Conservation (phyloP, 352 stramenopile species). For the Blastocystis sp. region DNA sequence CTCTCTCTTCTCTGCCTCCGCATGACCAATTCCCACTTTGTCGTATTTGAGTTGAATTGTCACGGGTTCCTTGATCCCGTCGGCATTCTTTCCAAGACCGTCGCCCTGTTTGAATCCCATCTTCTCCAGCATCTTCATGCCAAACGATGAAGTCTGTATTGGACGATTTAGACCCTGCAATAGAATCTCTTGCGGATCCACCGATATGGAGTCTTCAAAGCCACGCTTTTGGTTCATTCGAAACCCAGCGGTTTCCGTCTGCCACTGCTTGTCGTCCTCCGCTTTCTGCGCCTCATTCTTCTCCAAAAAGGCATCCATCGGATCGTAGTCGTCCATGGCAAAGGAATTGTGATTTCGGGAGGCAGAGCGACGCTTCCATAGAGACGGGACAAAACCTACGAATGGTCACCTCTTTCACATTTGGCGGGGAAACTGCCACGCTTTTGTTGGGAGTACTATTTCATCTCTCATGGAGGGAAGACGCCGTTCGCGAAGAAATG, state of each 20-base stretch:
- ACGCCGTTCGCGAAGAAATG: conserved; percentile 32
- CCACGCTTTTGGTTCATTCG: conserved; percentile 21
- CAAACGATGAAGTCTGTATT: conserved; percentile 12
- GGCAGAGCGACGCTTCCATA: background rate
- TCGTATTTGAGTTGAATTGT: conserved; percentile 40
- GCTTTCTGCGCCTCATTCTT: background rate
- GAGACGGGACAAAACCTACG: background rate
- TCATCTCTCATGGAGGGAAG: conserved; percentile 14
- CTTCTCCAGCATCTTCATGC: conserved; percentile 52
- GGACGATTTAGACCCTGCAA: background rate
- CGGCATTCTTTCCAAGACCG: conserved; percentile 44
- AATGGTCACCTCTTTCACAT: background rate
- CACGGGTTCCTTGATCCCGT: conserved; percentile 49
- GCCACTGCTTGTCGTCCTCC: background rate
- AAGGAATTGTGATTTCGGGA: conserved; percentile 14
- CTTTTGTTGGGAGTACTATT: background rate
- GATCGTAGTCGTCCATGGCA: conserved; percentile 45
- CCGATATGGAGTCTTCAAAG: background rate
- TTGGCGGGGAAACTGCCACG: background rate
- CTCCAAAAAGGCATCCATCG: conserved; percentile 42
- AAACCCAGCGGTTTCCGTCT: background rate
- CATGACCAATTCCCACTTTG: conserved; percentile 37
- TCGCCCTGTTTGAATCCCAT: conserved; percentile 54
- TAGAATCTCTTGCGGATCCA: background rate
- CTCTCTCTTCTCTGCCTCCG: conserved; percentile 21